Evolutionary conservation across 2,329 filamentous ascomycete species (phyloP).

Genomic region (Massarina eburnea): DNA sequence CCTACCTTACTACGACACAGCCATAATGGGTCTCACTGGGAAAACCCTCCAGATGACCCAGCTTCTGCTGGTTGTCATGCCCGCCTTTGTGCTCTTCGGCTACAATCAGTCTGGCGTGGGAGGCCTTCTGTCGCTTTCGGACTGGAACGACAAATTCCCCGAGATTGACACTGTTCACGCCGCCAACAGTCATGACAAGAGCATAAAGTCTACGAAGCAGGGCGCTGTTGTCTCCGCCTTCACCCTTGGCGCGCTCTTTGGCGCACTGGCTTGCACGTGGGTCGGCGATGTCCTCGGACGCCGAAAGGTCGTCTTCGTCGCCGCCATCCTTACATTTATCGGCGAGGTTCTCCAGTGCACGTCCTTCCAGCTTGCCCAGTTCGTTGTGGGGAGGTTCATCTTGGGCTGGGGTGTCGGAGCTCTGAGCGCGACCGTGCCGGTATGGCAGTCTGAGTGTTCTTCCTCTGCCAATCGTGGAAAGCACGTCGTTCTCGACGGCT

Average conservation of each 20-base stretch:
- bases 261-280: slow-evolving; percentile 49
- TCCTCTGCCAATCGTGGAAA: slow-evolving; percentile 43
- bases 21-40: slow-evolving; percentile 19
- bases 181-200: slow-evolving; percentile 45
- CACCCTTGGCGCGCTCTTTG: slow-evolving; percentile 51
- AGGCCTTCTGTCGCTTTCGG: slow-evolving; percentile 46
- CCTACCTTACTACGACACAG: not conserved
- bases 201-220: slow-evolving; percentile 49
- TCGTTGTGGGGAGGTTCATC: slow-evolving; percentile 50
- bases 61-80: slow-evolving; percentile 42
- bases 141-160: slow-evolving; percentile 51
- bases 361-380: slow-evolving; percentile 50
- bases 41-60: slow-evolving; percentile 33
- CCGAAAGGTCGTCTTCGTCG: slow-evolving; percentile 48
- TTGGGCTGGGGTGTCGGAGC: slow-evolving; percentile 49
- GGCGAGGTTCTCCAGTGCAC: slow-evolving; percentile 49
- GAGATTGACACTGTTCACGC: slow-evolving; percentile 52
- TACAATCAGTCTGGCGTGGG: slow-evolving; percentile 57
- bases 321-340: slow-evolving; percentile 44
- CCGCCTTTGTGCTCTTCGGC: slow-evolving; percentile 53
- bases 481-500: slow-evolving; percentile 48
- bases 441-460: slow-evolving; percentile 50
- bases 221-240: slow-evolving; percentile 50
- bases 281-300: slow-evolving; percentile 51
- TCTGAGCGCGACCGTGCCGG: slow-evolving; percentile 49